Conservation (phyloP, 2,329 filamentous ascomycete genomes). For the Cercospora sp. region DNA sequence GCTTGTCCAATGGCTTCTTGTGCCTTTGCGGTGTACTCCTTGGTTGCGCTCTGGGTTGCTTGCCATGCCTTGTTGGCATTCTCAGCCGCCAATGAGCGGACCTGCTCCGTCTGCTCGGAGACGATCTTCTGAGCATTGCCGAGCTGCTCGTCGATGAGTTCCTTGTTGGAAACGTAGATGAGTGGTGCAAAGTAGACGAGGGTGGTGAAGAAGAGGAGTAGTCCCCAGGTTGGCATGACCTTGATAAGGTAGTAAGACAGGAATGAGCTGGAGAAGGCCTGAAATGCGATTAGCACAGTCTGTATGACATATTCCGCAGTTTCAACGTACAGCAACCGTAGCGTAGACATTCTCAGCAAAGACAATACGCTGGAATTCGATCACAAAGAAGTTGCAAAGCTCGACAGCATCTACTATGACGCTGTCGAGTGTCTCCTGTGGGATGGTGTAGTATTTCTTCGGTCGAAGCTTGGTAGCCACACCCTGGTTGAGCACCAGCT, state of each 20-base stretch:
- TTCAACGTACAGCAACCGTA: slow-evolving; percentile 57
- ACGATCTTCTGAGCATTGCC: slow-evolving; percentile 56
- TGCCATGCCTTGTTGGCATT: slow-evolving; percentile 60
- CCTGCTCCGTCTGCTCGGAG: slow-evolving; percentile 59
- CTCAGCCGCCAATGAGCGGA: slow-evolving; percentile 61
- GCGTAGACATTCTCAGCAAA: slow-evolving; percentile 66
- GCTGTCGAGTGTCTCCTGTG: slow-evolving; percentile 63
- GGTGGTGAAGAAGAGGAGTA: slow-evolving; percentile 58
- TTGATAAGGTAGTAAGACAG: slow-evolving; percentile 66
- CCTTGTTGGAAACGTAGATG: slow-evolving; percentile 65
- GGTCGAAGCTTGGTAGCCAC: slow-evolving; percentile 63
- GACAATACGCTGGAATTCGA: slow-evolving; percentile 65
- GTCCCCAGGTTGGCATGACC: slow-evolving; percentile 64
- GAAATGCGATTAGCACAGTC: slow-evolving; percentile 25
- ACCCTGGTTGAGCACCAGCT: slow-evolving; percentile 57
- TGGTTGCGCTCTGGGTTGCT: slow-evolving; percentile 59
- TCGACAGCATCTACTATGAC: slow-evolving; percentile 63
- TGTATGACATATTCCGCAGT: background rate
- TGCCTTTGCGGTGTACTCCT: slow-evolving; percentile 61
- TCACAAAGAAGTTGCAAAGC: slow-evolving; percentile 67
- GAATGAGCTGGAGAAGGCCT: slow-evolving; percentile 62
- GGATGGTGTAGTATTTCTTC: slow-evolving; percentile 65
- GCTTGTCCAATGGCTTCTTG: slow-evolving; percentile 59
- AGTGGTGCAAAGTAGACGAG: slow-evolving; percentile 61
- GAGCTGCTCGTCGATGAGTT: slow-evolving; percentile 62